phyloP scores from a whole-genome alignment of 2,329 filamentous ascomycete species.

The Fusarium camptoceras region DNA sequence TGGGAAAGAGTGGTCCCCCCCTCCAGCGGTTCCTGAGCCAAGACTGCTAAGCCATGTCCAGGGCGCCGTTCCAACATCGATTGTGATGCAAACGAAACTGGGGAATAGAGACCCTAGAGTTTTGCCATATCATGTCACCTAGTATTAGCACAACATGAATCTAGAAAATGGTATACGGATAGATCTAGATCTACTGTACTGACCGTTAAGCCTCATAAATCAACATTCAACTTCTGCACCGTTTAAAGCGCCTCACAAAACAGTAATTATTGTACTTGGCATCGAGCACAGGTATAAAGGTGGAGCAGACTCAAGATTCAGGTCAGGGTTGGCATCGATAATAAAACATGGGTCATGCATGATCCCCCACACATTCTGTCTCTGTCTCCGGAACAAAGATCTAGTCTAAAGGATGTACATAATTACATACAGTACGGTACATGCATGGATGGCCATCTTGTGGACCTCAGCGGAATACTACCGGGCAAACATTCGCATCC shows the following conservation, averaged over 20 bases:
- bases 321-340: conserved; percentile 36
- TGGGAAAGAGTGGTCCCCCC: conserved; percentile 28
- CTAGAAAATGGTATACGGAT: neutral
- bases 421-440: no score
- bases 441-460: neutral
- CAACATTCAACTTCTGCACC: neutral
- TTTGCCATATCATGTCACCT: neutral
- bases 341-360: conserved; percentile 26
- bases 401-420: conserved; percentile 3
- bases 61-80: neutral
- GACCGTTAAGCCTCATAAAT: neutral
- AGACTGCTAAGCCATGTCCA: neutral
- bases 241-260: neutral
- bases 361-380: conserved; percentile 31
- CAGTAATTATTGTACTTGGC: neutral
- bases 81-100: neutral
- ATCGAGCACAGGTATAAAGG: neutral
- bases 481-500: conserved; percentile 2
- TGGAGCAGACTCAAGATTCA: conserved; percentile 16
- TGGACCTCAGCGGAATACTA: conserved; percentile 17
- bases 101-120: conserved; percentile 1
- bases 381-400: conserved; percentile 24
- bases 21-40: conserved; percentile 6
- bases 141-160: neutral
- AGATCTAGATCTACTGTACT: neutral